Evolutionary conservation across 2,329 filamentous ascomycete species (phyloP).

Genomic region (Zymoseptoria brevis): DNA sequence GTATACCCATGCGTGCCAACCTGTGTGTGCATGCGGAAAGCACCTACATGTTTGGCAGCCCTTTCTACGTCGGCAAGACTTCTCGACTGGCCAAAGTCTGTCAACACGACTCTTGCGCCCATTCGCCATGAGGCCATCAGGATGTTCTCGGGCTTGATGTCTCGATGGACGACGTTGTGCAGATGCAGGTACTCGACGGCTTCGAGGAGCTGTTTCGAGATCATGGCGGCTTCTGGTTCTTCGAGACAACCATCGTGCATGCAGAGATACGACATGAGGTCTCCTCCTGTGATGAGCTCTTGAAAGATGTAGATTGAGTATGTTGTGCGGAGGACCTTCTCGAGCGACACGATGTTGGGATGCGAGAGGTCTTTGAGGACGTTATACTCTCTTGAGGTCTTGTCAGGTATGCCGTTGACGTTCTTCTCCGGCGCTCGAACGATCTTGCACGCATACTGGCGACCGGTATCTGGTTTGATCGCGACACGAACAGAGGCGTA

Average conservation of each 20-base stretch:
- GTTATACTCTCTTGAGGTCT: slow-evolving; percentile 33
- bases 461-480: slow-evolving; percentile 43
- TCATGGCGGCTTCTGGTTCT: slow-evolving; percentile 46
- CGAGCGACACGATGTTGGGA: slow-evolving; percentile 52
- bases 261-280: slow-evolving; percentile 53
- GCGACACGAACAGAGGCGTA: slow-evolving; percentile 50
- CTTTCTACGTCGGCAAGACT: slow-evolving; percentile 27
- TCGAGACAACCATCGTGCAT: slow-evolving; percentile 38
- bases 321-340: slow-evolving; percentile 48
- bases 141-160: slow-evolving; percentile 58
- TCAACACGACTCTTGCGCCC: slow-evolving; percentile 48
- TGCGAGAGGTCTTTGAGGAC: slow-evolving; percentile 48
- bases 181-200: slow-evolving; percentile 53
- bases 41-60: slow-evolving; percentile 12
- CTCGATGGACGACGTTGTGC: slow-evolving; percentile 50
- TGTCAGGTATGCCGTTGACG: background rate
- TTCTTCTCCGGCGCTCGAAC: slow-evolving; percentile 27
- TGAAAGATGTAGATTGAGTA: slow-evolving; percentile 54
- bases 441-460: slow-evolving; percentile 63
- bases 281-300: slow-evolving; percentile 52
- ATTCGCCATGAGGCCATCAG: slow-evolving; percentile 48
- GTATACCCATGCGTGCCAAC: slow-evolving; percentile 51
- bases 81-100: slow-evolving; percentile 53
- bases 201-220: slow-evolving; percentile 49
- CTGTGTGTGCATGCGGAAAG: slow-evolving; percentile 44